Evolutionary conservation across 2,329 filamentous ascomycete species (phyloP).

Genomic region (Neonectria neomacrospora): DNA sequence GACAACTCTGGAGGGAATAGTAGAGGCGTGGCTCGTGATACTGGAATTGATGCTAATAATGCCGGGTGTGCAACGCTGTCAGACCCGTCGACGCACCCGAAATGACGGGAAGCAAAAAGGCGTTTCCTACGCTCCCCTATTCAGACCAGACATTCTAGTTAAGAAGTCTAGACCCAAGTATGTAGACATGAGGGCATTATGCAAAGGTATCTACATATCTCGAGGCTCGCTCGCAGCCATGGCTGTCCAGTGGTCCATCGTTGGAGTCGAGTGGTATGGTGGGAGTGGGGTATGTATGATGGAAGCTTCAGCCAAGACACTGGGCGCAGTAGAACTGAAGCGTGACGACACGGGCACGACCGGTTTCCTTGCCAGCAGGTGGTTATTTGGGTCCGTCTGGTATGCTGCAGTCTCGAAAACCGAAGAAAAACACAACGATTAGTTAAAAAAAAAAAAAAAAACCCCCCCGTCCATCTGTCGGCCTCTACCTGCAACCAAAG

Average conservation of each 20-base stretch:
- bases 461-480: background rate
- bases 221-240: background rate
- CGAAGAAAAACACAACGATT: background rate
- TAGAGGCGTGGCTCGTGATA: conserved; percentile 3
- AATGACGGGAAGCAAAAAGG: background rate
- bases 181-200: background rate
- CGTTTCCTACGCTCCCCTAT: background rate
- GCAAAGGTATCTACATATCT: background rate
- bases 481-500: background rate
- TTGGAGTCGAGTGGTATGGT: background rate
- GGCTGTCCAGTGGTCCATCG: background rate
- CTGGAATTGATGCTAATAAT: background rate
- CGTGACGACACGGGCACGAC: conserved; percentile 5
- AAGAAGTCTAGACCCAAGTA: conserved; percentile 8
- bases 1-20: background rate
- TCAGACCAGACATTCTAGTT: no score
- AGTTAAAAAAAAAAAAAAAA: no score
- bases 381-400: conserved; percentile 2
- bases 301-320: conserved; percentile 18
- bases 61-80: background rate
- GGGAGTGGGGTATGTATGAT: background rate
- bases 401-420: conserved; percentile 5
- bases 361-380: conserved; percentile 3
- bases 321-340: conserved; percentile 7
- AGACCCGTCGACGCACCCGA: conserved; percentile 1